phyloP scores from a whole-genome alignment of 805 yeast genomes.

The Candida lessepsii region DNA sequence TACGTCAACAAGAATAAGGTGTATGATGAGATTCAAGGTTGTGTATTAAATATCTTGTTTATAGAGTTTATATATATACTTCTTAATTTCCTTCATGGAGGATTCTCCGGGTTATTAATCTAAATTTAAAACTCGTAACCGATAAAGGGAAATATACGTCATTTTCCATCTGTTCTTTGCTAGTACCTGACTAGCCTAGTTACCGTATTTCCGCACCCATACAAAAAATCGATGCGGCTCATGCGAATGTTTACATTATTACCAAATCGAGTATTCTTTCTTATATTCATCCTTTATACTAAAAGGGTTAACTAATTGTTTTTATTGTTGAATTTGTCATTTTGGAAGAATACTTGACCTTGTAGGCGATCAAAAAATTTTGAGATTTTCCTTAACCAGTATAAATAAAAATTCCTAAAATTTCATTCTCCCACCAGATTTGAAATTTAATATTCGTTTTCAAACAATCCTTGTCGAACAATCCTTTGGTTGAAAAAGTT shows the following conservation, averaged over 20 bases:
- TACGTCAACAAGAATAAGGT: slow-evolving; percentile 54
- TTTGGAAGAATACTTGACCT: slow-evolving; percentile 2
- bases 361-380: neutral
- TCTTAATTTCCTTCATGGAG: too few species aligned
- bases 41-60: too few species aligned
- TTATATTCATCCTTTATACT: neutral
- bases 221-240: slow-evolving; percentile 4
- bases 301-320: slow-evolving; percentile 6
- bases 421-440: slow-evolving; percentile 5
- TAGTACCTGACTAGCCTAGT: too few species aligned
- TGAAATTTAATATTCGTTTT: neutral
- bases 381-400: slow-evolving; percentile 8
- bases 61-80: too few species aligned
- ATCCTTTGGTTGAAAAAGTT: neutral
- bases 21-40: too few species aligned
- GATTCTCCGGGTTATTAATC: too few species aligned
- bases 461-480: neutral
- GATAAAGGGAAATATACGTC: too few species aligned
- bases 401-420: slow-evolving; percentile 7
- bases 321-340: slow-evolving; percentile 7
- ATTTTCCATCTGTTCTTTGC: too few species aligned
- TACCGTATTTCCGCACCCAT: too few species aligned
- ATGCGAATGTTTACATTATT: slow-evolving; percentile 4
- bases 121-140: too few species aligned
- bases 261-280: slow-evolving; percentile 8